Evolutionary conservation across 2,329 filamentous ascomycete species (phyloP).

Genomic region (Nothophoma quercina): DNA sequence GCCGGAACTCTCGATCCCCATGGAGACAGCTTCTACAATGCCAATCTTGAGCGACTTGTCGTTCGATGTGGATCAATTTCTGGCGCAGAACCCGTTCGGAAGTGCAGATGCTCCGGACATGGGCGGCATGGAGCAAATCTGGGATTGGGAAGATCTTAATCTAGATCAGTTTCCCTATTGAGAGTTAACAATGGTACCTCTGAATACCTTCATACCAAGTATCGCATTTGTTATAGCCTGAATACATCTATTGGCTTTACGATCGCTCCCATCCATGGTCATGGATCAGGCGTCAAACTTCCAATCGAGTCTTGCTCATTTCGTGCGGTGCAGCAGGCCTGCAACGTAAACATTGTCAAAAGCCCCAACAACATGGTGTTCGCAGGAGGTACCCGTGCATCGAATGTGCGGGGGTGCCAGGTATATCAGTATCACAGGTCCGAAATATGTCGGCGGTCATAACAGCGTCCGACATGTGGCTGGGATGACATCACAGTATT

Average conservation of each 20-base stretch:
- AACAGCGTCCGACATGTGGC: not conserved
- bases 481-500: not conserved
- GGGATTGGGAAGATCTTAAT: conserved; percentile 42
- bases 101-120: conserved; percentile 29
- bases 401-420: too few relatives aligned
- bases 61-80: conserved; percentile 41
- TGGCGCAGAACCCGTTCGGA: conserved; percentile 37
- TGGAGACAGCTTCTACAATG: conserved; percentile 10
- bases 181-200: not conserved
- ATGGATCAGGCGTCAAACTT: too few relatives aligned
- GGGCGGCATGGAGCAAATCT: conserved; percentile 43
- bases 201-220: not conserved
- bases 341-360: too few relatives aligned
- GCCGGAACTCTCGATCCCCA: not conserved
- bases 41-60: conserved; percentile 26
- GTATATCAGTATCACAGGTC: not conserved
- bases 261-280: too few relatives aligned
- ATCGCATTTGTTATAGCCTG: too few relatives aligned
- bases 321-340: too few relatives aligned
- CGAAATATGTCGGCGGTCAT: not conserved
- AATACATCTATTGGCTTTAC: not conserved
- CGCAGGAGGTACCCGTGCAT: too few relatives aligned
- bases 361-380: not conserved
- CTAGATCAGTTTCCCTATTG: conserved; percentile 26
- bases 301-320: too few relatives aligned